phyloP scores from a whole-genome alignment of 208 protist genomes.

The Trypanosomatidae sp. region DNA sequence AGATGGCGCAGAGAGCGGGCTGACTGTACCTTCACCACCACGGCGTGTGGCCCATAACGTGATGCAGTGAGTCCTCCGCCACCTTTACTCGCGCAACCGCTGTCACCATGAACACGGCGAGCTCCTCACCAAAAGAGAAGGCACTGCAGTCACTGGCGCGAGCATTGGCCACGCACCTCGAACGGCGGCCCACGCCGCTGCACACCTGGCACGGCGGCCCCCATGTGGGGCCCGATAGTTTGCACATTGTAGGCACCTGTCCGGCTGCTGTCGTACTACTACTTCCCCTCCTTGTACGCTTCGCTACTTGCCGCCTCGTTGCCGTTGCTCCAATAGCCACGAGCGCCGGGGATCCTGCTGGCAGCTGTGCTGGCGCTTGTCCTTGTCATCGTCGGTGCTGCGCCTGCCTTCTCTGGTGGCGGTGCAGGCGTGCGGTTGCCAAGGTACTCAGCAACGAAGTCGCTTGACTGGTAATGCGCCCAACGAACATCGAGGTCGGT shows the following conservation, averaged over 20 bases:
- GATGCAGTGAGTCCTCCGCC: constrained; percentile 1
- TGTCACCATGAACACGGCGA: not conserved
- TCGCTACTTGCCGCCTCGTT: too few species aligned
- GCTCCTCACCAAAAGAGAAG: constrained; percentile 15
- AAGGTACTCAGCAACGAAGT: constrained; percentile 9
- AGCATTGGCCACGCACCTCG: not conserved
- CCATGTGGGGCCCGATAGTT: not conserved
- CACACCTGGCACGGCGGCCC: not conserved
- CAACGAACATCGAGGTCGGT: constrained; percentile 13
- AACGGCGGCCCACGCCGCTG: not conserved
- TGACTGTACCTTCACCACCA: not conserved
- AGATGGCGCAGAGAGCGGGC: not conserved
- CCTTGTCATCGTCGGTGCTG: not conserved
- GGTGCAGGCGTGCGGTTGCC: not conserved
- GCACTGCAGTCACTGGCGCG: constrained; percentile 15
- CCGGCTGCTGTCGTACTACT: not conserved
- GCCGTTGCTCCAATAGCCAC: too few species aligned
- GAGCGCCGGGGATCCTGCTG: too few species aligned
- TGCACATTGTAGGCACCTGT: not conserved
- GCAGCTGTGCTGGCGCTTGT: too few species aligned
- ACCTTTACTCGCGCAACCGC: constrained; percentile 2
- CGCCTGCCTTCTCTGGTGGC: not conserved
- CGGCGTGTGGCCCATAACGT: not conserved
- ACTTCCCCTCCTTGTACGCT: not conserved
- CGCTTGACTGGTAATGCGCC: constrained; percentile 13